A percentile compares a stretch with the other conserved stretches of the same genome.
Evolutionary conservation across 1,284 basidiomycete genomes (phyloP).

Genomic region (Psilocybe mexicana): DNA sequence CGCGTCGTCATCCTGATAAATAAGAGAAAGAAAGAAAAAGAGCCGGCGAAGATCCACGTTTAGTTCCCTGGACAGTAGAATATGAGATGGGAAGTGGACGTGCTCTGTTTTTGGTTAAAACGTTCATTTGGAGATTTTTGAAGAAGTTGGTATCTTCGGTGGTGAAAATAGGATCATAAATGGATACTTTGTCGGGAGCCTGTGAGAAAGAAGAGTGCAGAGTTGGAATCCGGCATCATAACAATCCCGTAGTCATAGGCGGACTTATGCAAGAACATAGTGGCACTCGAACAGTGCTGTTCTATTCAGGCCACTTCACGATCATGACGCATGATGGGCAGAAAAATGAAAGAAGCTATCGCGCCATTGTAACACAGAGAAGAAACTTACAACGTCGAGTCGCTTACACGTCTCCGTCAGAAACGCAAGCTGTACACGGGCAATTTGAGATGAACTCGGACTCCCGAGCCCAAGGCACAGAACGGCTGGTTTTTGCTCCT

Average conservation of each 20-base stretch:
- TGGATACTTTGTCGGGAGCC: slow-evolving; percentile 47
- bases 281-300: neutral
- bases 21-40: neutral
- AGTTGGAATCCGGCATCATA: slow-evolving; percentile 7
- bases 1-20: slow-evolving; percentile 41
- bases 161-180: slow-evolving; percentile 74
- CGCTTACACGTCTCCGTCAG: slow-evolving; percentile 54
- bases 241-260: neutral
- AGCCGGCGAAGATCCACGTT: neutral
- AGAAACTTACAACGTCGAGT: slow-evolving; percentile 56
- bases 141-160: slow-evolving; percentile 56
- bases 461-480: slow-evolving; percentile 75
- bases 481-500: slow-evolving; percentile 19
- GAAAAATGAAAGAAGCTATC: neutral
- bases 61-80: slow-evolving; percentile 4
- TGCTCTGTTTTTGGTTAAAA: slow-evolving; percentile 54
- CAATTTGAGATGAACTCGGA: slow-evolving; percentile 56
- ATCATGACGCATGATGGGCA: slow-evolving; percentile 9
- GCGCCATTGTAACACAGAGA: slow-evolving; percentile 1
- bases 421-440: slow-evolving; percentile 68
- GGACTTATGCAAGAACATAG: neutral
- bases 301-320: slow-evolving; percentile 3
- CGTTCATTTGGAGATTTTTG: slow-evolving; percentile 45
- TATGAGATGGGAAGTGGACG: slow-evolving; percentile 29
- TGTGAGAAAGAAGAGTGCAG: slow-evolving; percentile 27